Evolutionary conservation across 2,329 filamentous ascomycete genomes (phyloP), one percentile per base, ranked within the genome.

Genomic region (Pseudogymnoascus sp.): DNA sequence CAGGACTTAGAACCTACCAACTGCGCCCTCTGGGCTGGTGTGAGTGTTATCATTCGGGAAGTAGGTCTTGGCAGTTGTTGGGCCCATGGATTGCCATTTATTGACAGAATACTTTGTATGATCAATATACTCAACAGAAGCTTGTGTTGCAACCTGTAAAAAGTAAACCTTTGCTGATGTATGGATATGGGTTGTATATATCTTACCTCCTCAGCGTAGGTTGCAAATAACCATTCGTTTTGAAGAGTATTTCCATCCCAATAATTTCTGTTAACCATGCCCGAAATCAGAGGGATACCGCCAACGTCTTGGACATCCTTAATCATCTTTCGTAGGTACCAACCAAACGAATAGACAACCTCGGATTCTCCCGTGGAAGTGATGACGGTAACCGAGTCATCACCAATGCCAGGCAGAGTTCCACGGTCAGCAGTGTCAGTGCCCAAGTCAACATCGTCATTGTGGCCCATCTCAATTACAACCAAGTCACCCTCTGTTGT

Each of bases 21-120:
- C 52, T 39, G 68, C 67, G 1, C 67, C 67, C 5, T 18, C 59
- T 5, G 63, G 61, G 63, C 68, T 64, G 0, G 67, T 70, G 60
- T 70, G 67, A 9, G 68, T 70, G 15, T 67, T 66, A 60, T 69
- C 68, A 13, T 66, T 57, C n/a, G 67, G 68, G 59, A 61, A 69
- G 55, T 66, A 66, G 13, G 64, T 65, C 61, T 64, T 67, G 7
- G 67, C 61, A 38, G 59, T 62, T 2, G 56, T 61, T 3, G 61
- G 35, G 8, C 68, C 68, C 33, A 67, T 39, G 5, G 60, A 38
- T 62, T 68, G 68, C 33, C 64, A 66, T 34, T 58, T 33, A 26
- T 45, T 61, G 12, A 67, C 67, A 19, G 63, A 64, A 59, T 67
- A 68, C 26, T 59, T 61, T n/a, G 67, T 69, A 45, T 70, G 67